phyloP scores from a whole-genome alignment of 2,329 filamentous ascomycete genomes.

The Cladosporium halotolerans region DNA sequence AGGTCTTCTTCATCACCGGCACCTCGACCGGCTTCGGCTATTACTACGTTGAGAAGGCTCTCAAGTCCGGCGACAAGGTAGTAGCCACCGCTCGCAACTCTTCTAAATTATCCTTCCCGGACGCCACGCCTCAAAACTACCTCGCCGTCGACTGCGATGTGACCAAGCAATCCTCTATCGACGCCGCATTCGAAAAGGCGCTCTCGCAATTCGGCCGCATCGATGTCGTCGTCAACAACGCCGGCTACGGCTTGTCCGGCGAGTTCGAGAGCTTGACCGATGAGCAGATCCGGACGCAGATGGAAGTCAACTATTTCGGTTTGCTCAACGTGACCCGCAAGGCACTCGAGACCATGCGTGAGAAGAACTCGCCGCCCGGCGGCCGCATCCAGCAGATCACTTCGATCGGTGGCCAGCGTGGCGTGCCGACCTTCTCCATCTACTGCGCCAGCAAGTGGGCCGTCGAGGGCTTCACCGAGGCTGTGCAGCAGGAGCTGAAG shows the following conservation, averaged over 20 bases:
- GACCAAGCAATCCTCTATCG: constrained; percentile 38
- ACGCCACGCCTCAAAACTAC: constrained; percentile 42
- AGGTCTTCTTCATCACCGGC: constrained; percentile 44
- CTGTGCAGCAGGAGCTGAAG: constrained; percentile 37
- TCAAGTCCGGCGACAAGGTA: constrained; percentile 39
- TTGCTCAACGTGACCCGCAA: constrained; percentile 47
- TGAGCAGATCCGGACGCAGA: constrained; percentile 45
- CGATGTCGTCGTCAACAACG: constrained; percentile 57
- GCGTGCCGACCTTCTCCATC: constrained; percentile 36
- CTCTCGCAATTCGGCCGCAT: constrained; percentile 48
- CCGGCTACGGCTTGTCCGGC: constrained; percentile 51
- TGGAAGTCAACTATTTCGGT: constrained; percentile 57
- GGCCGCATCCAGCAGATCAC: constrained; percentile 52
- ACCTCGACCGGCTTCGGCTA: constrained; percentile 43
- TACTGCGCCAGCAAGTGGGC: constrained; percentile 42
- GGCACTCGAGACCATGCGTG: constrained; percentile 41
- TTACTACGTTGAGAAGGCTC: constrained; percentile 38
- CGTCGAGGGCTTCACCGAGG: constrained; percentile 44
- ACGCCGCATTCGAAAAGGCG: constrained; percentile 40
- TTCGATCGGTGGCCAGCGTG: constrained; percentile 46
- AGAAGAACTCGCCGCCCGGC: constrained; percentile 39
- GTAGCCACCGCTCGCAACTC: constrained; percentile 42
- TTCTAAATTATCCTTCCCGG: constrained; percentile 35
- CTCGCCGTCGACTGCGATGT: constrained; percentile 50
- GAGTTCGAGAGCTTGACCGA: constrained; percentile 49